These are phyloP conservation scores for Gossypium anomalum DNA, from an alignment of 345 rosid genomes.

Conservation along the genomic window DNA sequence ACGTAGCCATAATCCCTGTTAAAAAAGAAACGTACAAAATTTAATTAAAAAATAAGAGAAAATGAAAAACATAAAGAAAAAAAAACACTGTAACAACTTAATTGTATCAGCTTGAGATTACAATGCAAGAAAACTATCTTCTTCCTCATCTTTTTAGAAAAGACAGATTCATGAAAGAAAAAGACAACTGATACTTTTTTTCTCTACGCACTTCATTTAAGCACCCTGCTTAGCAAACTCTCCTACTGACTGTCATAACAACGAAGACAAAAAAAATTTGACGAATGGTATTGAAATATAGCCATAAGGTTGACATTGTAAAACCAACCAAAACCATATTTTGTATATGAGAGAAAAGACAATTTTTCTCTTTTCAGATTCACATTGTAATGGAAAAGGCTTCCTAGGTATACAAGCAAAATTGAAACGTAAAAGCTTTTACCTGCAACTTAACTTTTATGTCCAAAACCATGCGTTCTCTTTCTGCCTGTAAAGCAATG, in stretches of 20 bases:
- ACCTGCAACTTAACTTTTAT: slow-evolving; percentile 98
- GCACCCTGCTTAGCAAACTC: background rate
- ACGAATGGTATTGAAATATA: background rate
- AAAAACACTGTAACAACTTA: background rate
- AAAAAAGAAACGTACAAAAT: slow-evolving; percentile 1
- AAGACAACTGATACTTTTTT: background rate
- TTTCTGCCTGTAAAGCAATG: slow-evolving; percentile 64
- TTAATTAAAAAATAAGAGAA: background rate
- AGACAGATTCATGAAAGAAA: background rate
- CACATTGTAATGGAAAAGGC: background rate
- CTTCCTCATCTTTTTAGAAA: background rate
- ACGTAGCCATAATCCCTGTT: slow-evolving; percentile 93
- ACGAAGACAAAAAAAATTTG: background rate
- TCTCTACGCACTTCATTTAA: background rate
- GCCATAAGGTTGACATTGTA: background rate
- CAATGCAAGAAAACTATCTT: slow-evolving; percentile 11
- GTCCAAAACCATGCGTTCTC: slow-evolving; percentile 98
- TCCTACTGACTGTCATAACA: background rate
- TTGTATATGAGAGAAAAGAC: background rate
- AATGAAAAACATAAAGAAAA: background rate
- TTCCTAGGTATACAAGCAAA: background rate
- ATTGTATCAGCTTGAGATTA: background rate
- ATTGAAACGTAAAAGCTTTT: slow-evolving; percentile 11
- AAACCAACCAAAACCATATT: slow-evolving; percentile 12
- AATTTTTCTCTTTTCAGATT: background rate